Base-by-base conservation (phyloP, 1,284 basidiomycete species). In the Volvariella volvacea region DNA sequence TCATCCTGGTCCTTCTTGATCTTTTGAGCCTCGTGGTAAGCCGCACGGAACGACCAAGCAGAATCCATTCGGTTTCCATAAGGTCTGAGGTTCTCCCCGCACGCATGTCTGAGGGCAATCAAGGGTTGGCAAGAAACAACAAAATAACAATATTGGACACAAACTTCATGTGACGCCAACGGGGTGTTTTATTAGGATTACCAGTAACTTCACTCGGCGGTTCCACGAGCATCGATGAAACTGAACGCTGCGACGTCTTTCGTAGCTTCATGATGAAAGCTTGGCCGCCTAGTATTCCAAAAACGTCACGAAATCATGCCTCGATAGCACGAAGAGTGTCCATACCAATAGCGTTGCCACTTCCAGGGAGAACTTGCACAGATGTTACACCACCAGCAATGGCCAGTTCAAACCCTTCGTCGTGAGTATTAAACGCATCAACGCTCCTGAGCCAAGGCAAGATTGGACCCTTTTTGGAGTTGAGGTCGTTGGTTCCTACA, bases 1-100 rank as follows among this genome's bases (percentile, higher is more conserved):
- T 55, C 56, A 52, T 92, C 87, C 60, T 95, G 92, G 38, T 72
- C 66, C 19, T 73, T 63, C 59, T 81, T 84, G 45, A 92, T 64
- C 52, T 80, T 74, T 22, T 76, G 73, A 1, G 90, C 92, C 53
- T 83, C 73, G 40, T 78, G 74, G 55, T 75, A 80, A 10, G 78
- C 78, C 22, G 69, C 64, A 36, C 81, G 74, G 52, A 81, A 66
- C 4, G 76, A 65, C 81, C 80, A 85, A 45, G 76, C 67, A 2
- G 68, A 65, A 52, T 85, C 82, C 76, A 83, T 80, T 40, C 82
- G 73, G 42, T 61, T 70, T 22, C 70, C 71, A 48, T 70, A 68
- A 20, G 43, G 48, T 22, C 56, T 61, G 12, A 70, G 56, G 48
- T 69, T 70, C 55, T 78, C 76, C 16, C 81, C 80, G 52, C 80